phyloP scores from a whole-genome alignment of 2,329 filamentous ascomycete genomes.

The Clonostachys chloroleuca region DNA sequence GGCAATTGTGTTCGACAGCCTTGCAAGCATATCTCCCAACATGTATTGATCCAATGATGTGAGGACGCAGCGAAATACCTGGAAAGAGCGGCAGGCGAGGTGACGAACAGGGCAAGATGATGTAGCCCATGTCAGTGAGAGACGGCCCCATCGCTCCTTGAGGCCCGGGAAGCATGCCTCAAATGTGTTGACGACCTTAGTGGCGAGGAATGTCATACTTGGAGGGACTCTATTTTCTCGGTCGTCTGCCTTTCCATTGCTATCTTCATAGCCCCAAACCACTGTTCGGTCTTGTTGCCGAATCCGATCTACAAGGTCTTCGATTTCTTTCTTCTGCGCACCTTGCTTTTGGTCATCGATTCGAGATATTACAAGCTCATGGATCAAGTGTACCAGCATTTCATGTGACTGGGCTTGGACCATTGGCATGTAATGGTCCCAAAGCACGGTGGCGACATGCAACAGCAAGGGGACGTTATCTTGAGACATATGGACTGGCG shows the following conservation, averaged over 20 bases:
- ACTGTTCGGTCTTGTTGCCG: conserved; percentile 80
- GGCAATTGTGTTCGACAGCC: conserved; percentile 93
- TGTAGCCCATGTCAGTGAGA: conserved; percentile 92
- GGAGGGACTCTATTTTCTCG: conserved; percentile 76
- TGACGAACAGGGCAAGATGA: conserved; percentile 94
- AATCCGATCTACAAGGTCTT: conserved; percentile 83
- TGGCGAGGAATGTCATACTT: conserved; percentile 81
- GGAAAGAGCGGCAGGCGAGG: conserved; percentile 93
- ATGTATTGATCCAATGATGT: conserved; percentile 88
- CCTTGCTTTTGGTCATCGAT: conserved; percentile 66
- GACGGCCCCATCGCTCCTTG: conserved; percentile 84
- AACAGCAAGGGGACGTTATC: conserved; percentile 83
- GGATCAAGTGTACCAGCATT: conserved; percentile 96
- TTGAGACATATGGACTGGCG: conserved; percentile 73
- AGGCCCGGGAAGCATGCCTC: conserved; percentile 79
- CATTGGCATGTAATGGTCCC: conserved; percentile 94
- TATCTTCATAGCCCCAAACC: conserved; percentile 93
- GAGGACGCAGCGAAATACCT: conserved; percentile 91
- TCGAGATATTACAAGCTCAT: conserved; percentile 81
- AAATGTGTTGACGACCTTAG: conserved; percentile 81
- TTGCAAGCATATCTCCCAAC: conserved; percentile 93
- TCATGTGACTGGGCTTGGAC: conserved; percentile 96
- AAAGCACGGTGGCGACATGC: conserved; percentile 88
- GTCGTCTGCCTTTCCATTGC: conserved; percentile 71
- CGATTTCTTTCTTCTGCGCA: conserved; percentile 68